These are phyloP conservation scores for Polyporus tsugae DNA, from an alignment of 1,284 basidiomycete genomes.

Conservation along the genomic window DNA sequence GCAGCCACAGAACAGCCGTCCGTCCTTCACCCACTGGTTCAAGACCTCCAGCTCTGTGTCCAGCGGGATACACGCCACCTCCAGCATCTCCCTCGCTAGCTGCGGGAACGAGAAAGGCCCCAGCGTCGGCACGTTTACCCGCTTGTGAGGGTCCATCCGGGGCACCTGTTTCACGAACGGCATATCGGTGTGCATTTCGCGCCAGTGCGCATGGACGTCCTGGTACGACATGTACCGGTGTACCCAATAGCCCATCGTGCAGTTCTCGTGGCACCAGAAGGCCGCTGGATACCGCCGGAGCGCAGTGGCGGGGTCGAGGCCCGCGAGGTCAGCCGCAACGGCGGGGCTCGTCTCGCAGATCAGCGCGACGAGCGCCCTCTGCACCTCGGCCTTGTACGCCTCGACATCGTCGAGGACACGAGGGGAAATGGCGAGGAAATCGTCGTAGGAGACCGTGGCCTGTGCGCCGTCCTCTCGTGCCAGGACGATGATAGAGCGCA, in stretches of 20 bases:
- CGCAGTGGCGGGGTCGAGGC: neutral
- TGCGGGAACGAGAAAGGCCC: neutral
- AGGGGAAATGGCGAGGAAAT: conserved; percentile 1
- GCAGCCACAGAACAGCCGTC: conserved; percentile 18
- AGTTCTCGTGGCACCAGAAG: neutral
- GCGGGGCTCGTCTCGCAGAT: neutral
- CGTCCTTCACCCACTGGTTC: neutral
- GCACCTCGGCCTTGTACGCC: neutral
- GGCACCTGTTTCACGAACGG: too few species aligned
- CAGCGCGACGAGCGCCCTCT: neutral
- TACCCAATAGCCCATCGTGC: too few species aligned
- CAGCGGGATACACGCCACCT: neutral
- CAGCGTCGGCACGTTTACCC: too few species aligned
- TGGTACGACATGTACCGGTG: neutral
- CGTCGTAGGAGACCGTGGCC: neutral
- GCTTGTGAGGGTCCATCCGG: too few species aligned
- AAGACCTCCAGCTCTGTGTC: neutral
- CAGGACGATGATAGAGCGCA: conserved; percentile 3
- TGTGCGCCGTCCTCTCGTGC: conserved; percentile 3
- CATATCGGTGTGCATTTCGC: neutral
- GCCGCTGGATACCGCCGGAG: neutral
- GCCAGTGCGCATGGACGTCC: conserved; percentile 3
- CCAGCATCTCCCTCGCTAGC: conserved; percentile 6
- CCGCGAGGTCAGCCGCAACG: neutral
- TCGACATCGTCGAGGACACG: neutral